Percentiles rank a stretch among this genome's conserved stretches.
Conservation (phyloP, 2,329 filamentous ascomycete genomes). For the Didymellaceae sp. region DNA sequence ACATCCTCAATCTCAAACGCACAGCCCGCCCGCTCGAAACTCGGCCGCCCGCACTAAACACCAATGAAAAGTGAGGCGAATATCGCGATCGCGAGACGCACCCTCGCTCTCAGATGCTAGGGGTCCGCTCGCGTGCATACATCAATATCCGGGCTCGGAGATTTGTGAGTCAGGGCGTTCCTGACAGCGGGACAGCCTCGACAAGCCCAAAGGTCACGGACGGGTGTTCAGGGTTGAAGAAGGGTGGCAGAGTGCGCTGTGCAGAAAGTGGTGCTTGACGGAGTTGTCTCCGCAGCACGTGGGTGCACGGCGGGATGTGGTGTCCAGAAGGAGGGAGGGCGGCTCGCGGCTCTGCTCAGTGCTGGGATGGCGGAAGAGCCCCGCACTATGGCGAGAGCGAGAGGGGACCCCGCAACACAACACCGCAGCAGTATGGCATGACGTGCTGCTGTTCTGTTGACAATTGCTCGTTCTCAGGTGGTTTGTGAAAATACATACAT, state of each 20-base stretch:
- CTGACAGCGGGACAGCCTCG: conserved; percentile 7
- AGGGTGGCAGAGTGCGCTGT: background rate
- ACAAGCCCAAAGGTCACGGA: too few relatives aligned
- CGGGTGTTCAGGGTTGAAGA: background rate
- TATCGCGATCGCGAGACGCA: background rate
- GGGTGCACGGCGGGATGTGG: background rate
- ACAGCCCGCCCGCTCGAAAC: background rate
- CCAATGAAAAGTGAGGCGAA: background rate
- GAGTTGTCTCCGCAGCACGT: conserved; percentile 3
- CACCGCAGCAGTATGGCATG: background rate
- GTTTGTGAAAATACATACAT: too few relatives aligned
- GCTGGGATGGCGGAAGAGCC: conserved; percentile 1
- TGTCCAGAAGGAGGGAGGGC: background rate
- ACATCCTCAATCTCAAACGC: background rate
- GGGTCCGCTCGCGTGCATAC: background rate
- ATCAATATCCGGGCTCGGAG: conserved; percentile 7
- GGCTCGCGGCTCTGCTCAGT: background rate
- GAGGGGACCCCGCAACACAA: conserved; percentile 1
- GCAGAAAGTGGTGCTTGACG: background rate
- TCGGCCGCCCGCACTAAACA: too few relatives aligned
- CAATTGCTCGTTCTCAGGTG: too few relatives aligned
- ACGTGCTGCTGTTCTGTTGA: background rate
- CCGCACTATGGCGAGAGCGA: conserved; percentile 2
- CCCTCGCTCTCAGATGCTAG: background rate
- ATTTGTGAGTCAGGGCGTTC: conserved; percentile 6